Percentiles rank a stretch among this genome's conserved stretches.
These are phyloP conservation scores for Galerina sulciceps DNA, from an alignment of 768 basidiomycete species.

Conservation along the genomic window DNA sequence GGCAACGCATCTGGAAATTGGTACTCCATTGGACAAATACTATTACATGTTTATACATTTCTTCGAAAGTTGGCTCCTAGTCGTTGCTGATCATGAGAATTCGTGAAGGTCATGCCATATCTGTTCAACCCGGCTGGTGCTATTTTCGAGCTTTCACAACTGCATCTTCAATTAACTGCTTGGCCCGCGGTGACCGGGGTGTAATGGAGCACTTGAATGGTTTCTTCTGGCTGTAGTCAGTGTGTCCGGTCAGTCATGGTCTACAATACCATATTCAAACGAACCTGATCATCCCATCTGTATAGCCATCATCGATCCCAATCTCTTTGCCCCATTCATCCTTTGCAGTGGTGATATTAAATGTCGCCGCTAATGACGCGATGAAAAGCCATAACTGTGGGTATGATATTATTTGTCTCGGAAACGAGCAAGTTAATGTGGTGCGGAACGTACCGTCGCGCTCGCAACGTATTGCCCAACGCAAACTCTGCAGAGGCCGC, in stretches of 20 bases:
- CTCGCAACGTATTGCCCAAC: constrained; percentile 27
- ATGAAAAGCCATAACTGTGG: constrained; percentile 25
- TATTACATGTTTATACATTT: too few species aligned
- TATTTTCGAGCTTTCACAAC: neutral
- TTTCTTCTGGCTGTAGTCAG: constrained; percentile 4
- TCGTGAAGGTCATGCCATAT: neutral
- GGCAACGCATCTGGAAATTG: too few species aligned
- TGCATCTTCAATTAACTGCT: constrained; percentile 4
- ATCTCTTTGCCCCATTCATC: constrained; percentile 25
- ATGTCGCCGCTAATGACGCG: constrained; percentile 28
- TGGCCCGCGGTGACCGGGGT: neutral
- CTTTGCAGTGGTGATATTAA: constrained; percentile 27
- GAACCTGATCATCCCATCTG: constrained; percentile 2
- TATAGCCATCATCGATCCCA: constrained; percentile 1
- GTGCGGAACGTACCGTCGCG: constrained; percentile 2
- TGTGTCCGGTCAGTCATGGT: neutral
- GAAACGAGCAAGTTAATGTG: neutral
- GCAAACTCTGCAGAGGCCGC: constrained; percentile 20
- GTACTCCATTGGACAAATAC: too few species aligned
- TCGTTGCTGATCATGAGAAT: neutral
- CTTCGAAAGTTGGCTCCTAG: neutral
- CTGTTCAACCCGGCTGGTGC: too few species aligned
- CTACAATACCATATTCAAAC: neutral
- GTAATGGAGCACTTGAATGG: constrained; percentile 6
- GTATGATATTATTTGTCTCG: neutral